Evolutionary conservation across 2,329 filamentous ascomycete genomes (phyloP).

Genomic region (Fusarium concolor): DNA sequence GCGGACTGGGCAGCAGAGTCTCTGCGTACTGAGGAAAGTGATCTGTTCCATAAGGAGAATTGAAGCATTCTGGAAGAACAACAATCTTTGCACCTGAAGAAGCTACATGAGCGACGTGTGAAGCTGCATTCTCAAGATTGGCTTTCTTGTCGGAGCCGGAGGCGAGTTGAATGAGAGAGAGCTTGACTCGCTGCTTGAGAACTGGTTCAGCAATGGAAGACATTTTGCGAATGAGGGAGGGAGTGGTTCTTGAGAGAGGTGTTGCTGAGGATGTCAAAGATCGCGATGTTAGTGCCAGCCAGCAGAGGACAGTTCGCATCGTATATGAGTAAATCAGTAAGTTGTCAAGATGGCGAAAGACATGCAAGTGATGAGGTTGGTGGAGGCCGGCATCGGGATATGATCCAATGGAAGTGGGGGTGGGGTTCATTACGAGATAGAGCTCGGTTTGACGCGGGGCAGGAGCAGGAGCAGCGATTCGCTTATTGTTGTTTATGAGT

Average conservation of each 20-base stretch:
- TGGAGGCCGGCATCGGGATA: constrained; percentile 21
- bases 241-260: constrained; percentile 23
- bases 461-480: constrained; percentile 18
- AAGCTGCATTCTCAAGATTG: constrained; percentile 84
- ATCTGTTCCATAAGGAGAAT: constrained; percentile 92
- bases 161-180: constrained; percentile 85
- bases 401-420: constrained; percentile 33
- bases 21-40: constrained; percentile 95
- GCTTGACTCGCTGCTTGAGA: constrained; percentile 80
- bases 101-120: constrained; percentile 86
- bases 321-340: not conserved
- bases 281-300: constrained; percentile 25
- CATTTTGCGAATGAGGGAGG: constrained; percentile 51
- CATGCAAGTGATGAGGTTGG: constrained; percentile 9
- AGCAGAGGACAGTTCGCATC: constrained; percentile 37
- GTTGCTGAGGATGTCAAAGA: constrained; percentile 18
- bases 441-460: constrained; percentile 27
- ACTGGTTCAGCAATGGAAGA: constrained; percentile 55
- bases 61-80: constrained; percentile 98
- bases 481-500: constrained; percentile 3
- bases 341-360: constrained; percentile 1
- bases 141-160: constrained; percentile 83
- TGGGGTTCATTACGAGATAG: constrained; percentile 32
- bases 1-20: constrained; percentile 81
- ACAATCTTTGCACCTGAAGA: constrained; percentile 82